Evolutionary conservation across 2,329 filamentous ascomycete species (phyloP), one percentile per base, ranked within the genome.

Genomic region (Venturia aucupariae): DNA sequence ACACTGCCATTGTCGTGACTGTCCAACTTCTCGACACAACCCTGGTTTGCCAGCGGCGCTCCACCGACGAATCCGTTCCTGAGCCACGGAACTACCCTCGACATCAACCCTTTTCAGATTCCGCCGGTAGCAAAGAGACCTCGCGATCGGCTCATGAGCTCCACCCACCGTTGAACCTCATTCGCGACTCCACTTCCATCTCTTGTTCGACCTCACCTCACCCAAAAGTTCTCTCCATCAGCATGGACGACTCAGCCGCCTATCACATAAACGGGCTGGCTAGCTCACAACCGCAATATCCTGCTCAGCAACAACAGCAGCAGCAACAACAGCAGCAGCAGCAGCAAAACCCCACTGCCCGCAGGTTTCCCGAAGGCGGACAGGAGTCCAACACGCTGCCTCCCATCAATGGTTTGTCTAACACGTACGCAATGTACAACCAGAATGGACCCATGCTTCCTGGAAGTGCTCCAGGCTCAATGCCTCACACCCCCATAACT

Each of bases 401-500:
- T 42, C 62, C 62, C 51, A 55, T 63, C 35, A 63, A 63, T 39
- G 62, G 62, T 35, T 11, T 57, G 30, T 32, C 51, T 3, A 57
- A 35, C 51, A 7, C 51, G 30, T 51, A 51, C 48, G 32, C 30
- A 27, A 63, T 63, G 62, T 44, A 62, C 6, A 62, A 48, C 35
- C 22, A 17, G 24, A 57, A 63, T 42, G 48, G 62, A 4, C 38
- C 46, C 15, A 30, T 46, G 27, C 39, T 42, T 11, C 38, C 59
- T 17, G 59, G 59, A 42, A 62, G 60, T 42, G 60, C 44, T 13
- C 42, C 60, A 17, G 60, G 60, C n/a, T 62, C 60, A 24, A 62
- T 62, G 60, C 60, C 60, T 44, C 60, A 51, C 27, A 62, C 60
- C n/a, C 60, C 60, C 15, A 62, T 62, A 42, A 62, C 60, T 62